Percentiles rank a stretch among this genome's conserved stretches.
phyloP scores from a whole-genome alignment of 345 rosid genomes.

The Rhizophora apiculata region DNA sequence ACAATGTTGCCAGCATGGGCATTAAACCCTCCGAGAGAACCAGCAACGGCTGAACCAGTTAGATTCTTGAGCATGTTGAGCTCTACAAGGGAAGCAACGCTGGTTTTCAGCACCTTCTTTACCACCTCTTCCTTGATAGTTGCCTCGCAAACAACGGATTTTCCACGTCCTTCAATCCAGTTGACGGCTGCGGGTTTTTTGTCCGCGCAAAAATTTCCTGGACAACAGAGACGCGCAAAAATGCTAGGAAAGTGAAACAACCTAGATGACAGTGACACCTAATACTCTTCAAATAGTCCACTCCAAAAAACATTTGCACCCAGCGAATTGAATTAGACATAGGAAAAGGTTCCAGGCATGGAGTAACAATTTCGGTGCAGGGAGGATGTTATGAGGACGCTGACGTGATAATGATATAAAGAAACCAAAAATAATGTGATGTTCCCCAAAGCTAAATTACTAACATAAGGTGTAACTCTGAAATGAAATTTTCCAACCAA shows the following conservation, averaged over 20 bases:
- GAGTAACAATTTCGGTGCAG: too few species aligned
- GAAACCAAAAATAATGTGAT: too few species aligned
- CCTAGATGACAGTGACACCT: not conserved
- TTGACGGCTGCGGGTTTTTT: conserved; percentile 93
- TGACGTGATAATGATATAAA: too few species aligned
- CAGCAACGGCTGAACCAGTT: conserved; percentile 79
- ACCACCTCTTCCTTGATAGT: conserved; percentile 69
- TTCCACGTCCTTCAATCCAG: conserved; percentile 95
- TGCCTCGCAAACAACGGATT: conserved; percentile 90
- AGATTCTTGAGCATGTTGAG: conserved; percentile 87
- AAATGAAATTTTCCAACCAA: not conserved
- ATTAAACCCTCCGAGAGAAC: conserved; percentile 84
- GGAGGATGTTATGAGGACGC: too few species aligned
- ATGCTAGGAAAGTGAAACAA: not conserved
- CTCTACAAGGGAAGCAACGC: conserved; percentile 67
- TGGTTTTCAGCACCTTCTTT: conserved; percentile 68
- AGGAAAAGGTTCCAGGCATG: too few species aligned
- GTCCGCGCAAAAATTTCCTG: conserved; percentile 83
- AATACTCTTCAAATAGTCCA: not conserved
- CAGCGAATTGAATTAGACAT: too few species aligned
- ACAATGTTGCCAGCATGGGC: conserved; percentile 91
- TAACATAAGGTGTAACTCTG: too few species aligned
- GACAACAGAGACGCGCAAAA: not conserved
- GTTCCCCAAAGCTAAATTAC: too few species aligned
- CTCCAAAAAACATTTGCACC: too few species aligned